A percentile compares a stretch with the other conserved stretches of the same genome.
These are phyloP conservation scores for Starmerella bombicola DNA, from an alignment of 805 yeast genomes.

Conservation along the genomic window DNA sequence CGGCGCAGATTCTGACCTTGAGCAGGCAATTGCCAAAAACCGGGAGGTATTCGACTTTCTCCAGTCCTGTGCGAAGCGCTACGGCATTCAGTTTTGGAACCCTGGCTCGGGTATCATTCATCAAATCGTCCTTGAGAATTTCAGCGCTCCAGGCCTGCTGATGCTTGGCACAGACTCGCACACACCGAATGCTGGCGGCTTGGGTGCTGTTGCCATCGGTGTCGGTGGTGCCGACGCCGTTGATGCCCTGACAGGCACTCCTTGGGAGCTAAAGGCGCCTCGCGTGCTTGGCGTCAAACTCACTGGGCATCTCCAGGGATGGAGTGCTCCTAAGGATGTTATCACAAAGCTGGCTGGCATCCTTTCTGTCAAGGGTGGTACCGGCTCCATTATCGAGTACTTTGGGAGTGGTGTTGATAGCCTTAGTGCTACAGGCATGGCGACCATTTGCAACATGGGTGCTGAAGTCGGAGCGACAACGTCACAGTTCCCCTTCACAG, in stretches of 20 bases:
- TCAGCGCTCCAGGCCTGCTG: slow-evolving; percentile 91
- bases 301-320: slow-evolving; percentile 77
- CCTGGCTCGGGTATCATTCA: slow-evolving; percentile 99
- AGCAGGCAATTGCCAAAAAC: slow-evolving; percentile 69
- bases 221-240: slow-evolving; percentile 99
- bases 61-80: slow-evolving; percentile 82
- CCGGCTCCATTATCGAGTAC: slow-evolving; percentile 91
- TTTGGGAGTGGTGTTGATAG: slow-evolving; percentile 88
- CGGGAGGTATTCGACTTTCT: slow-evolving; percentile 92
- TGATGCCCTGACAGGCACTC: slow-evolving; percentile 90
- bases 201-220: slow-evolving; percentile 97
- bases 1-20: slow-evolving; percentile 77
- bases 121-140: slow-evolving; percentile 93
- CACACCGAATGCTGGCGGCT: slow-evolving; percentile 98
- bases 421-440: slow-evolving; percentile 97
- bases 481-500: slow-evolving; percentile 89
- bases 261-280: slow-evolving; percentile 99
- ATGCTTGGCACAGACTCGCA: slow-evolving; percentile 98
- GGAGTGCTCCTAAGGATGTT: slow-evolving; percentile 97
- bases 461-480: slow-evolving; percentile 99
- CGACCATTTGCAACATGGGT: slow-evolving; percentile 99
- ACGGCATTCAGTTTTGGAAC: slow-evolving; percentile 97
- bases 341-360: slow-evolving; percentile 85
- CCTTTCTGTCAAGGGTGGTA: slow-evolving; percentile 94
- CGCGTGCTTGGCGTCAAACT: slow-evolving; percentile 86